Percentiles rank a stretch among this genome's conserved stretches.
Evolutionary conservation across 805 yeast species (phyloP).

Genomic region (Zygosaccharomyces bisporus): DNA sequence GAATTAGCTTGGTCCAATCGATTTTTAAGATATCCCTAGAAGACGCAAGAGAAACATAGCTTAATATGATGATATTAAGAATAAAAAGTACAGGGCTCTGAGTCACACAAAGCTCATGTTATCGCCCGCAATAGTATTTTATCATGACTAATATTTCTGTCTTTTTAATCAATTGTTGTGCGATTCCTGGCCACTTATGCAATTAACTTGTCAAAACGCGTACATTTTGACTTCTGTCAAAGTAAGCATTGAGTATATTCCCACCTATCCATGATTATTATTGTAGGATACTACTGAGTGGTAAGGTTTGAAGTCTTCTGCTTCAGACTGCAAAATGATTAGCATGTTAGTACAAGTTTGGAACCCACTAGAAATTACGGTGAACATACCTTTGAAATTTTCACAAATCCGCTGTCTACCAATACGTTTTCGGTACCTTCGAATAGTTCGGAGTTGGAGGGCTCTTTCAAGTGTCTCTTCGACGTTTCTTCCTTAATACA

Average conservation of each 20-base stretch:
- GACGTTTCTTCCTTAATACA: not conserved
- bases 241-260: not conserved
- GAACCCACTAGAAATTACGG: not conserved
- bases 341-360: constrained; percentile 1
- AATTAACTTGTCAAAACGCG: no score
- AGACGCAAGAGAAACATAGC: no score
- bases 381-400: constrained; percentile 16
- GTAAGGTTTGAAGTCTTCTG: constrained; percentile 15
- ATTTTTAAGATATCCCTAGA: no score
- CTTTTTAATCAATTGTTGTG: no score
- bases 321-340: constrained; percentile 15
- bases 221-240: no score
- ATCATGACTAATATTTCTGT: no score
- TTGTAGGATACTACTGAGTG: constrained; percentile 11
- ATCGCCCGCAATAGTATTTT: no score
- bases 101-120: no score
- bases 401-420: constrained; percentile 15
- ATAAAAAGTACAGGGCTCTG: no score
- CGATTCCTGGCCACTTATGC: no score
- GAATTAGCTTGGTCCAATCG: no score
- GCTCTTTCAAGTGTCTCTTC: not conserved
- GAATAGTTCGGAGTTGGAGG: not conserved
- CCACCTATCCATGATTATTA: not conserved
- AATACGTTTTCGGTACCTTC: not conserved
- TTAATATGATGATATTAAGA: no score